These are phyloP conservation scores for Xylariaceae sp. DNA, from an alignment of 2,329 filamentous ascomycete genomes.

Conservation along the genomic window DNA sequence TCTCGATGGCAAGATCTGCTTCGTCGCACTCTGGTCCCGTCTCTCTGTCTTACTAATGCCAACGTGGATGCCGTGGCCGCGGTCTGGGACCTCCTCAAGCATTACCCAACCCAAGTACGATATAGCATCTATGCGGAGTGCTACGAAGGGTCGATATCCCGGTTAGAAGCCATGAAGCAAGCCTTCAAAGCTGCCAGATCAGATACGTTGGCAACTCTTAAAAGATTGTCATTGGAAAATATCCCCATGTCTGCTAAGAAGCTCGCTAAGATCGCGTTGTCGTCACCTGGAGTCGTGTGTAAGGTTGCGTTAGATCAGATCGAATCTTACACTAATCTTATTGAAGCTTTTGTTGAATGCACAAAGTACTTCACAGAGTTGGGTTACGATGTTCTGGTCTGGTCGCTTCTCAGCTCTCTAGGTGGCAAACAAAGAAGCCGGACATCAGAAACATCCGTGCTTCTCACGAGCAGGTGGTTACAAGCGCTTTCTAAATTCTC, in stretches of 20 bases:
- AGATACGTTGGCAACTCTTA: slow-evolving; percentile 86
- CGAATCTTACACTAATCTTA: slow-evolving; percentile 92
- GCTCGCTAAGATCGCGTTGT: slow-evolving; percentile 89
- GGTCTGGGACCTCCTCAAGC: slow-evolving; percentile 81
- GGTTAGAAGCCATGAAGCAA: slow-evolving; percentile 76
- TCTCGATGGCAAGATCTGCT: slow-evolving; percentile 85
- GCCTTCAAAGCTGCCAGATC: slow-evolving; percentile 79
- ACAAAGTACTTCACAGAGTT: slow-evolving; percentile 92
- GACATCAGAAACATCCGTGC: slow-evolving; percentile 66
- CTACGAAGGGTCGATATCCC: slow-evolving; percentile 80
- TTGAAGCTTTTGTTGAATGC: slow-evolving; percentile 93
- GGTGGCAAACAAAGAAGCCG: slow-evolving; percentile 67
- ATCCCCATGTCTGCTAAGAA: slow-evolving; percentile 84
- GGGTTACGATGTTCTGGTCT: slow-evolving; percentile 91
- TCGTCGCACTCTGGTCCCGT: slow-evolving; percentile 83
- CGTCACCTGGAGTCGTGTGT: slow-evolving; percentile 91
- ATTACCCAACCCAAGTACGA: slow-evolving; percentile 76
- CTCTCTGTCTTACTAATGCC: slow-evolving; percentile 82
- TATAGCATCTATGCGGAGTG: slow-evolving; percentile 95
- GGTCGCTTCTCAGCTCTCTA: slow-evolving; percentile 83
- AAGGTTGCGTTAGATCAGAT: slow-evolving; percentile 87
- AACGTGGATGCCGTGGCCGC: slow-evolving; percentile 88
- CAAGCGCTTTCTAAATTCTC: slow-evolving; percentile 90
- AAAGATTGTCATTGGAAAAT: slow-evolving; percentile 88
- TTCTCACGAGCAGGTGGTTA: slow-evolving; percentile 89